These are phyloP conservation scores for Mortierella sp. DNA, from an alignment of 371 early-diverging fungal species.

Conservation along the genomic window DNA sequence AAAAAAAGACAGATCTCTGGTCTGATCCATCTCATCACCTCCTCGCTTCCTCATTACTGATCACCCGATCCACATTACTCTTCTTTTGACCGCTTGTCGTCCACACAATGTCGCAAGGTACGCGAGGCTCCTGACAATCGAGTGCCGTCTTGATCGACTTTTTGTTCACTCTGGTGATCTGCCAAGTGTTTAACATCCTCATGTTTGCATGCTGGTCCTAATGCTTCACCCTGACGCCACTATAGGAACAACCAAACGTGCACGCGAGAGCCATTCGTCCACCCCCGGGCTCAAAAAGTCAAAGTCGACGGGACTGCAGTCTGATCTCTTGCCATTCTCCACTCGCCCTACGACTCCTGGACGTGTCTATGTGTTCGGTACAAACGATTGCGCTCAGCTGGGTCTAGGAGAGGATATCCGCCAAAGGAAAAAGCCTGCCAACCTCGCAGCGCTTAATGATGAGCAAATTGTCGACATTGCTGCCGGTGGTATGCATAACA, in stretches of 20 bases:
- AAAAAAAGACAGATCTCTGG: too few species aligned
- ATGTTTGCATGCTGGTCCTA: too few species aligned
- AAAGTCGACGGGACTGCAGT: constrained; percentile 7
- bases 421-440: constrained; percentile 79
- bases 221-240: not conserved
- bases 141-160: not conserved
- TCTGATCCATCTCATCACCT: not conserved
- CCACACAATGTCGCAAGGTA: constrained; percentile 17
- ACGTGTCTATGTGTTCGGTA: constrained; percentile 92
- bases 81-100: not conserved
- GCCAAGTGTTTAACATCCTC: not conserved
- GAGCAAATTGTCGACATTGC: constrained; percentile 78
- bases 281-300: constrained; percentile 26
- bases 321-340: constrained; percentile 11
- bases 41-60: not conserved
- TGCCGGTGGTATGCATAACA: constrained; percentile 92
- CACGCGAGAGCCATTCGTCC: constrained; percentile 8
- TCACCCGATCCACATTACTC: too few species aligned
- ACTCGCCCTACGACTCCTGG: constrained; percentile 56
- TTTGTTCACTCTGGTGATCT: not conserved
- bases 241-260: constrained; percentile 16
- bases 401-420: constrained; percentile 89
- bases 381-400: constrained; percentile 96
- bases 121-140: not conserved
- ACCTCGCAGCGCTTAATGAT: constrained; percentile 71